These are phyloP conservation scores for Daldinia concentrica DNA, from an alignment of 495 filamentous ascomycete species.

Conservation along the genomic window DNA sequence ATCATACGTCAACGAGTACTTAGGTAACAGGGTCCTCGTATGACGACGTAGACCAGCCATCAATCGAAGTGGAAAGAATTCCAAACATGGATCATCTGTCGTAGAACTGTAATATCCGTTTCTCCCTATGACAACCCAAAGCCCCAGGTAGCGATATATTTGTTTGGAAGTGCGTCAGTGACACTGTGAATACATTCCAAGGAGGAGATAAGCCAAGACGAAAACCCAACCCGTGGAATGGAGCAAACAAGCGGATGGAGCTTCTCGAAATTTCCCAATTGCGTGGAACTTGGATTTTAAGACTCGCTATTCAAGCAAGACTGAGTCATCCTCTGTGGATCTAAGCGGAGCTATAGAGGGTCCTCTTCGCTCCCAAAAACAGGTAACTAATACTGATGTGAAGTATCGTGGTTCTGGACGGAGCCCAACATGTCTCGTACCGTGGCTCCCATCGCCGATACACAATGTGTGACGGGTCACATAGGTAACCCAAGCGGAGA, in stretches of 20 bases:
- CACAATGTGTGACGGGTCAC: conserved; percentile 29
- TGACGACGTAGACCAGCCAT: conserved; percentile 14
- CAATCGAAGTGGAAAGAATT: conserved; percentile 27
- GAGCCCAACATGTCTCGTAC: conserved; percentile 6
- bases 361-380: conserved; percentile 5
- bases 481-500: conserved; percentile 31
- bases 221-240: conserved; percentile 28
- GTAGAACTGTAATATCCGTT: conserved; percentile 39
- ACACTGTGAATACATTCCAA: conserved; percentile 38
- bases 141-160: conserved; percentile 16
- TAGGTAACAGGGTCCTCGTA: not conserved
- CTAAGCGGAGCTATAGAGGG: conserved; percentile 23
- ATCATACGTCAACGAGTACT: not conserved
- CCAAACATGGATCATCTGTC: conserved; percentile 28
- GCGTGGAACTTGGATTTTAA: conserved; percentile 29
- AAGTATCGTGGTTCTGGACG: conserved; percentile 12
- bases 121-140: conserved; percentile 15
- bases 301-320: conserved; percentile 24
- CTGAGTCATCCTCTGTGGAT: conserved; percentile 36
- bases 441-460: conserved; percentile 19
- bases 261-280: conserved; percentile 37
- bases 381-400: not conserved
- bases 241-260: conserved; percentile 12
- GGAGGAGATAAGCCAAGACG: conserved; percentile 11
- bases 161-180: conserved; percentile 41